These are phyloP conservation scores for Eleusine indica DNA, from an alignment of 176 grass and related monocot genomes.

Conservation along the genomic window DNA sequence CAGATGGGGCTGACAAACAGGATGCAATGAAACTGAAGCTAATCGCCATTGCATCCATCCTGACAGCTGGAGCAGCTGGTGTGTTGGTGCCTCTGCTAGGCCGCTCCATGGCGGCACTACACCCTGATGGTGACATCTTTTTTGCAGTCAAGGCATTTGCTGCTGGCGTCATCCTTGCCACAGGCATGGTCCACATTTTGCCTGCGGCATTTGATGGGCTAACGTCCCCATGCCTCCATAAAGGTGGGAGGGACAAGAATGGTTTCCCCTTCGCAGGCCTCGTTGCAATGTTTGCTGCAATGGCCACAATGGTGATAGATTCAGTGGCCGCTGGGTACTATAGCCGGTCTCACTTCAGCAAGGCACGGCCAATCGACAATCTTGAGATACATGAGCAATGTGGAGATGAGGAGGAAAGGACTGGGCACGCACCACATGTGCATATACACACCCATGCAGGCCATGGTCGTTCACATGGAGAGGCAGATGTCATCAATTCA, in stretches of 20 bases:
- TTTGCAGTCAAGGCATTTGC: conserved; percentile 91
- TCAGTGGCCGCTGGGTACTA: conserved; percentile 94
- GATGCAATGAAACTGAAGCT: conserved; percentile 59
- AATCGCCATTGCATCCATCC: conserved; percentile 86
- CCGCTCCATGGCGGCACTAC: conserved; percentile 54
- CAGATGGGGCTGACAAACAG: conserved; percentile 43
- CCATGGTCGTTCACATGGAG: conserved; percentile 59
- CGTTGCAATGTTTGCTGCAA: conserved; percentile 78
- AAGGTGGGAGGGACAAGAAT: conserved; percentile 34
- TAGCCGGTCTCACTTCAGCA: conserved; percentile 74
- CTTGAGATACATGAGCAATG: conserved; percentile 36
- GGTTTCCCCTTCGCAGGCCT: conserved; percentile 76
- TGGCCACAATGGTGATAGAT: conserved; percentile 85
- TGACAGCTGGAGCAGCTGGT: conserved; percentile 65
- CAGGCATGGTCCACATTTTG: conserved; percentile 92
- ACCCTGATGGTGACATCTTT: conserved; percentile 69
- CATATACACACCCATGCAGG: conserved; percentile 55
- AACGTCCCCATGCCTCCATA: conserved; percentile 73
- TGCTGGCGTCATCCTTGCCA: conserved; percentile 86
- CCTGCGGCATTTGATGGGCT: conserved; percentile 73
- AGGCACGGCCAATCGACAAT: conserved; percentile 73
- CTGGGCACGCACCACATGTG: conserved; percentile 34
- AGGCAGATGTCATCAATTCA: conserved; percentile 24
- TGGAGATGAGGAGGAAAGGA: conserved; percentile 32
- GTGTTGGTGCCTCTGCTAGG: conserved; percentile 82